Evolutionary conservation across 2,329 filamentous ascomycete species (phyloP).

Genomic region (Phyllosticta citrichinensis): DNA sequence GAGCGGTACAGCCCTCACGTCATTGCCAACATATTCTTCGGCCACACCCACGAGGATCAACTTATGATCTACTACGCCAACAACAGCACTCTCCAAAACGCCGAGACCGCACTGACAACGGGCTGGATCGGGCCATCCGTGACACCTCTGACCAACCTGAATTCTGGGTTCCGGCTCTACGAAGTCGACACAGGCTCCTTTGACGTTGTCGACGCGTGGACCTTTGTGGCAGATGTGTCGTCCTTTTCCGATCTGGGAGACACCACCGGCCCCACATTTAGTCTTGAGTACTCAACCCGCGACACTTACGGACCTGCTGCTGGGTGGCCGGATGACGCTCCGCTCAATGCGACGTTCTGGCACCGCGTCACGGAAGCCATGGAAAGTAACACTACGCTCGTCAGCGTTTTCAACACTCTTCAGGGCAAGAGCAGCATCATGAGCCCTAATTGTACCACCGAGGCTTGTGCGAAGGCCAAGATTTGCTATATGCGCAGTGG

Average conservation of each 20-base stretch:
- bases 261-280: constrained; percentile 36
- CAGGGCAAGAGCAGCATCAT: constrained; percentile 43
- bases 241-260: constrained; percentile 29
- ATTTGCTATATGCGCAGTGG: constrained; percentile 51
- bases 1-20: constrained; percentile 46
- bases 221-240: constrained; percentile 43
- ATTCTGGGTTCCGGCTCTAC: constrained; percentile 44
- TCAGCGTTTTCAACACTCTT: constrained; percentile 40
- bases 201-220: constrained; percentile 45
- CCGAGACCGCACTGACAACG: constrained; percentile 35
- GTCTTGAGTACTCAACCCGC: constrained; percentile 43
- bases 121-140: constrained; percentile 45
- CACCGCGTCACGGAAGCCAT: constrained; percentile 48
- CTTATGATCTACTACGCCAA: constrained; percentile 46
- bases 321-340: constrained; percentile 38
- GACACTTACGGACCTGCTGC: constrained; percentile 37
- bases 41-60: constrained; percentile 47
- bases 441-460: constrained; percentile 43
- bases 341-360: constrained; percentile 51
- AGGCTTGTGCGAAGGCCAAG: constrained; percentile 43
- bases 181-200: constrained; percentile 46
- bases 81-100: constrained; percentile 36
- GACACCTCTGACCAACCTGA: constrained; percentile 45
- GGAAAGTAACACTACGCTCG: constrained; percentile 41
- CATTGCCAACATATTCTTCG: constrained; percentile 46